phyloP scores from a whole-genome alignment of 805 yeast genomes.

The Saccharomycopsis fermentans region DNA sequence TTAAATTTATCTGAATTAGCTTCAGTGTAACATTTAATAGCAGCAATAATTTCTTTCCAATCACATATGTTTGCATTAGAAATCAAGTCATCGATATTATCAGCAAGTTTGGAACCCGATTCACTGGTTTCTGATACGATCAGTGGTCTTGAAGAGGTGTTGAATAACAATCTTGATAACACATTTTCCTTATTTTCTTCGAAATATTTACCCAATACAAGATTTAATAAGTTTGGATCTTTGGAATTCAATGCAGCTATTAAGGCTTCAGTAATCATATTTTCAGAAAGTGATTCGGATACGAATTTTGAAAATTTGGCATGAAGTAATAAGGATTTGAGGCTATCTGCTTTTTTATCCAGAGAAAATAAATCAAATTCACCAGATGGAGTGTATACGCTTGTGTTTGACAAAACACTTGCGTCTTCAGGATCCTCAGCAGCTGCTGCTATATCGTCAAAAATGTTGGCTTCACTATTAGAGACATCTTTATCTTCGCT shows the following conservation, averaged over 20 bases:
- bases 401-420: not conserved
- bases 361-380: slow-evolving; percentile 38
- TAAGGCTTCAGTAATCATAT: slow-evolving; percentile 67
- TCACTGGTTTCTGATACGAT: slow-evolving; percentile 26
- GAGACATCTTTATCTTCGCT: slow-evolving; percentile 27
- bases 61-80: slow-evolving; percentile 63
- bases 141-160: slow-evolving; percentile 28
- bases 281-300: slow-evolving; percentile 50
- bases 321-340: slow-evolving; percentile 42
- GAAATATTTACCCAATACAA: slow-evolving; percentile 67
- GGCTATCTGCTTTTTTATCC: slow-evolving; percentile 28
- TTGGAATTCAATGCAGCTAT: slow-evolving; percentile 58
- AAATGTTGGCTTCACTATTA: slow-evolving; percentile 33
- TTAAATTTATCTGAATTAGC: slow-evolving; percentile 39
- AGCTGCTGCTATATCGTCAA: slow-evolving; percentile 16
- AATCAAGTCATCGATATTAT: slow-evolving; percentile 57
- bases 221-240: slow-evolving; percentile 44
- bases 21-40: slow-evolving; percentile 48
- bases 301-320: slow-evolving; percentile 64
- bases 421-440: not conserved
- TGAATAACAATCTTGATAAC: slow-evolving; percentile 63
- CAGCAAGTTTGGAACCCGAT: slow-evolving; percentile 6
- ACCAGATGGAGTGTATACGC: slow-evolving; percentile 40
- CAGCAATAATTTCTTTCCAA: slow-evolving; percentile 77
- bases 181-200: slow-evolving; percentile 39